A percentile compares a stretch with the other conserved stretches of the same genome.
Conservation (phyloP, 164 flowering plant species). For the Akebia trifoliata region DNA sequence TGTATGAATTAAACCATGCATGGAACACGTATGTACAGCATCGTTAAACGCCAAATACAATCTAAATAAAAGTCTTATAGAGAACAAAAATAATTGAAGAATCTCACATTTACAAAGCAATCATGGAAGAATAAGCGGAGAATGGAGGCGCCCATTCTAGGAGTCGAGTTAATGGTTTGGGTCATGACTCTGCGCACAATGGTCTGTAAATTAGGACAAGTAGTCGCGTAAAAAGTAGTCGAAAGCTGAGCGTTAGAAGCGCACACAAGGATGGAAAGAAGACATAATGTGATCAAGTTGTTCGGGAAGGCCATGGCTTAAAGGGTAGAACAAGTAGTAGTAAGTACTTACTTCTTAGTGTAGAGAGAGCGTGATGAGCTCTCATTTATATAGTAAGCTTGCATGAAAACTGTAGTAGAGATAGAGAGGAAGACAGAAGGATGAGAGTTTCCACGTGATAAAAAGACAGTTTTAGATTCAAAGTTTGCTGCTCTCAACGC, state of each 20-base stretch:
- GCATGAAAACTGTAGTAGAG: no score
- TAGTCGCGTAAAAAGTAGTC: slow-evolving; percentile 31
- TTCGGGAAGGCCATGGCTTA: neutral
- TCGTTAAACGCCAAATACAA: no score
- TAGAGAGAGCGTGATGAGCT: no score
- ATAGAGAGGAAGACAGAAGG: no score
- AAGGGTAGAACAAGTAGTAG: no score
- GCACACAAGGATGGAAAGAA: slow-evolving; percentile 15
- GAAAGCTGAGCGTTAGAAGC: slow-evolving; percentile 40
- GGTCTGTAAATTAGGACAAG: slow-evolving; percentile 38
- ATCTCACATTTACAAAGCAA: slow-evolving; percentile 29
- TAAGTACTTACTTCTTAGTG: no score
- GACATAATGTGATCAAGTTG: slow-evolving; percentile 1
- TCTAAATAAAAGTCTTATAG: neutral
- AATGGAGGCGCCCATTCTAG: slow-evolving; percentile 25
- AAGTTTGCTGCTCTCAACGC: no score
- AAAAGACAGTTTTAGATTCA: no score
- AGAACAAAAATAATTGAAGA: neutral
- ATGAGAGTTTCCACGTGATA: no score
- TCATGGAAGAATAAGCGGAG: slow-evolving; percentile 29
- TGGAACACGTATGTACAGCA: no score
- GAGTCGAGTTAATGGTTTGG: slow-evolving; percentile 17
- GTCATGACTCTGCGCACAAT: slow-evolving; percentile 33
- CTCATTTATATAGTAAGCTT: no score
- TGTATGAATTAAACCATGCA: no score